These are phyloP conservation scores for Tuber borchii DNA, from an alignment of 495 filamentous ascomycete species.

Conservation along the genomic window DNA sequence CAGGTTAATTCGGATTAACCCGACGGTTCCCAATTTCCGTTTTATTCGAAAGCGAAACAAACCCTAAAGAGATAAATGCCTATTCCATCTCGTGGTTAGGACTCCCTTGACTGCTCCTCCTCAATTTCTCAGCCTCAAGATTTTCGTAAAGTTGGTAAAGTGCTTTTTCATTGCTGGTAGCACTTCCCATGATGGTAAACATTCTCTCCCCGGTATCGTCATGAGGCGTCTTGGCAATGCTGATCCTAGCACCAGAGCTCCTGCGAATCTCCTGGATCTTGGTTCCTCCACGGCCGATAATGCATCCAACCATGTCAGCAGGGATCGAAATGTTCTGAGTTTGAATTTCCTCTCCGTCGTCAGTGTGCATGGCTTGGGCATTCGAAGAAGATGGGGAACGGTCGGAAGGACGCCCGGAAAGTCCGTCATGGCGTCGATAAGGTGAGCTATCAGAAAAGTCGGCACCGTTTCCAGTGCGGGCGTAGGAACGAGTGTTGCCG, in stretches of 20 bases:
- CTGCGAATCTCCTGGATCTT: constrained; percentile 98
- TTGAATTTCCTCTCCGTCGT: constrained; percentile 94
- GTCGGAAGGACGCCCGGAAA: constrained; percentile 53
- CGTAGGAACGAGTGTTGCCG: constrained; percentile 59
- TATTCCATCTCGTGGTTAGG: constrained; percentile 20
- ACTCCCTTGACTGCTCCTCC: constrained; percentile 49
- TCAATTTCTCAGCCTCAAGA: constrained; percentile 96
- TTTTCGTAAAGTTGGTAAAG: constrained; percentile 97
- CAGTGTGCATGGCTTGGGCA: constrained; percentile 71
- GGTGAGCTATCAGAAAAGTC: constrained; percentile 78
- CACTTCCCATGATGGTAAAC: constrained; percentile 98
- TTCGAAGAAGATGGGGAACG: constrained; percentile 75
- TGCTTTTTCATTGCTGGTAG: constrained; percentile 85
- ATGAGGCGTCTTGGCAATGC: constrained; percentile 95
- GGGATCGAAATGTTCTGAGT: constrained; percentile 99
- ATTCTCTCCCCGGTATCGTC: constrained; percentile 97
- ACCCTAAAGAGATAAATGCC: constrained; percentile 18
- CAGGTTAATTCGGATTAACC: constrained; percentile 12
- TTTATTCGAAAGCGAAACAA: constrained; percentile 5
- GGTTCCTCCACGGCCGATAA: constrained; percentile 86
- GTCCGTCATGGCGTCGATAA: constrained; percentile 28
- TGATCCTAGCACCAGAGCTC: constrained; percentile 91
- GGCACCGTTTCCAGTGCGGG: constrained; percentile 90
- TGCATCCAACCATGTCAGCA: constrained; percentile 98
- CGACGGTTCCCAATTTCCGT: constrained; percentile 20